Conservation (phyloP, 208 protist genomes). For the Crithidia acanthocephali region DNA sequence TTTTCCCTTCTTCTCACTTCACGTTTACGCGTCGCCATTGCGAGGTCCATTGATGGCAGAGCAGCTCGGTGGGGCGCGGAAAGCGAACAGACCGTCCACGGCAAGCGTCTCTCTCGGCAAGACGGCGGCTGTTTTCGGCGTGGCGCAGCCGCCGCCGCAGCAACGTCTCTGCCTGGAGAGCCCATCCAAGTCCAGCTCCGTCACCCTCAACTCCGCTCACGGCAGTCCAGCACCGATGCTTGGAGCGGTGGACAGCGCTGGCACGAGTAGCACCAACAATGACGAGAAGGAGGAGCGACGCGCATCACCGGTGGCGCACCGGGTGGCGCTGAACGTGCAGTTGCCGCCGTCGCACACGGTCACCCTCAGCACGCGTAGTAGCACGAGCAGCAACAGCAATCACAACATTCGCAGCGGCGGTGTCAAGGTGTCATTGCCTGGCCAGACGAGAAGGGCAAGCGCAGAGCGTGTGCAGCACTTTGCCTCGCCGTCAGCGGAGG, state of each 20-base stretch:
- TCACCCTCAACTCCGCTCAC: neutral
- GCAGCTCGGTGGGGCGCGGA: neutral
- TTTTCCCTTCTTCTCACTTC: neutral
- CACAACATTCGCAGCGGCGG: neutral
- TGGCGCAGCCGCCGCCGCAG: neutral
- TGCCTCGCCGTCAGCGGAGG: neutral
- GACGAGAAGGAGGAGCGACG: neutral
- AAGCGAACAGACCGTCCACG: neutral
- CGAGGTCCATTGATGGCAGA: neutral
- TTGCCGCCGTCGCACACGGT: neutral
- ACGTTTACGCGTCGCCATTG: neutral
- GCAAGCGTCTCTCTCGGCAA: neutral
- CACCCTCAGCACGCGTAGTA: neutral
- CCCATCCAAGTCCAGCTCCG: constrained; percentile 1
- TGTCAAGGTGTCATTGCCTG: neutral
- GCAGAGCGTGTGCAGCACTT: neutral
- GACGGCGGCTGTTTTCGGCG: too few relatives aligned
- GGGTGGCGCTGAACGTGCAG: neutral
- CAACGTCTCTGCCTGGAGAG: constrained; percentile 8
- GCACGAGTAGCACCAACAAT: neutral
- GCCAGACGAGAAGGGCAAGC: neutral
- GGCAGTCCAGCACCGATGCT: neutral
- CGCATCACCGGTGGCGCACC: neutral
- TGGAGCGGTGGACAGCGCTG: neutral
- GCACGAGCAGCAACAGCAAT: neutral